A percentile compares a stretch with the other conserved stretches of the same genome.
phyloP scores from a whole-genome alignment of 306 rosid species.

The Vigna angularis region DNA sequence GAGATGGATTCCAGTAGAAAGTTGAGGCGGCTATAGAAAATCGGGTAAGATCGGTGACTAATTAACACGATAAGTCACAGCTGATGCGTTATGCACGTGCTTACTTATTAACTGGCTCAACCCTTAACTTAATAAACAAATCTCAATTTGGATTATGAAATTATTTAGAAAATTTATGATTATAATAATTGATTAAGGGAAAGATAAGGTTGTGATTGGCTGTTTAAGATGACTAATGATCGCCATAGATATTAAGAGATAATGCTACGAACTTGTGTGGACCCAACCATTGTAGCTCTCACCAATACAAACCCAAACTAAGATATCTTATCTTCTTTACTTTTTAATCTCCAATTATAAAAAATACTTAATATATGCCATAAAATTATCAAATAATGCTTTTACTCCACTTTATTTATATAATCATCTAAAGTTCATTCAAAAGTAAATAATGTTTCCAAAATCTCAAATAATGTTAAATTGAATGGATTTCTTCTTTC shows the following conservation, averaged over 20 bases:
- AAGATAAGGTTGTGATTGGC: conserved; percentile 37
- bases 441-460: background rate
- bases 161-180: background rate
- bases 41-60: conserved; percentile 31
- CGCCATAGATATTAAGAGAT: background rate
- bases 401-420: background rate
- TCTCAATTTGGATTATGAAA: conserved; percentile 1
- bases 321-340: background rate
- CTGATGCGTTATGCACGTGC: conserved; percentile 19
- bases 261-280: background rate
- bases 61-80: conserved; percentile 25
- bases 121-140: background rate
- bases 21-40: background rate
- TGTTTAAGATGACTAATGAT: conserved; percentile 12
- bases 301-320: background rate
- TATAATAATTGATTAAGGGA: background rate
- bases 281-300: background rate
- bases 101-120: conserved; percentile 14
- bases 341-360: background rate
- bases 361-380: background rate
- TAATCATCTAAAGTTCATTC: background rate
- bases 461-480: background rate
- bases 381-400: too few relatives aligned
- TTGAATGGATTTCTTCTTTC: background rate
- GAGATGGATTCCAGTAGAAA: background rate